Evolutionary conservation across 2,329 filamentous ascomycete species (phyloP).

Genomic region (Colletotrichum tropicicola): DNA sequence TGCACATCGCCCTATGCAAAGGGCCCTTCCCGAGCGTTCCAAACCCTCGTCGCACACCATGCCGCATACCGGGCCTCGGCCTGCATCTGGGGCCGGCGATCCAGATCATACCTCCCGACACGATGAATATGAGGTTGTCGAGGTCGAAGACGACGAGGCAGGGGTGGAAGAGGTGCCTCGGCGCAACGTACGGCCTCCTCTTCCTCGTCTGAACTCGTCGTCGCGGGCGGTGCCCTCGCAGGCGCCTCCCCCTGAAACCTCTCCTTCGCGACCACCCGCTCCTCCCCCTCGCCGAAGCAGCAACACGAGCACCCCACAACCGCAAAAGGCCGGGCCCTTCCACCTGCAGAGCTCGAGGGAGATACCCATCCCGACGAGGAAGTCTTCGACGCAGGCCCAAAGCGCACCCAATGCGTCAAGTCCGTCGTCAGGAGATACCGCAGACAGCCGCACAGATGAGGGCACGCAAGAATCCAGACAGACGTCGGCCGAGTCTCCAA

Average conservation of each 20-base stretch:
- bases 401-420: background rate
- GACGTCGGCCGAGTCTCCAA: constrained; percentile 7
- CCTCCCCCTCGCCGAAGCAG: constrained; percentile 7
- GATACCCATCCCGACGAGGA: constrained; percentile 29
- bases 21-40: constrained; percentile 3
- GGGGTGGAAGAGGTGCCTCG: constrained; percentile 18
- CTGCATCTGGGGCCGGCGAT: constrained; percentile 10
- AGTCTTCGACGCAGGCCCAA: constrained; percentile 14
- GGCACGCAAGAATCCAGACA: background rate
- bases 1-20: constrained; percentile 14
- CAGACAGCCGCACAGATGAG: constrained; percentile 20
- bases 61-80: constrained; percentile 2
- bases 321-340: constrained; percentile 21
- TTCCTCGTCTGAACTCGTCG: constrained; percentile 31
- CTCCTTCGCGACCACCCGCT: background rate
- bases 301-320: constrained; percentile 10
- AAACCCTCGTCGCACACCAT: constrained; percentile 19
- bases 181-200: constrained; percentile 5
- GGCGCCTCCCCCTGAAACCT: constrained; percentile 10
- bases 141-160: constrained; percentile 17
- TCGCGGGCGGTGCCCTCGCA: constrained; percentile 25
- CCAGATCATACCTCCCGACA: constrained; percentile 16
- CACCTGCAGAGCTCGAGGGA: constrained; percentile 27
- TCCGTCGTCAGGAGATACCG: constrained; percentile 5
- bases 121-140: constrained; percentile 31